Conservation (phyloP, 768 basidiomycete species). For the Lactifluus pinguis region DNA sequence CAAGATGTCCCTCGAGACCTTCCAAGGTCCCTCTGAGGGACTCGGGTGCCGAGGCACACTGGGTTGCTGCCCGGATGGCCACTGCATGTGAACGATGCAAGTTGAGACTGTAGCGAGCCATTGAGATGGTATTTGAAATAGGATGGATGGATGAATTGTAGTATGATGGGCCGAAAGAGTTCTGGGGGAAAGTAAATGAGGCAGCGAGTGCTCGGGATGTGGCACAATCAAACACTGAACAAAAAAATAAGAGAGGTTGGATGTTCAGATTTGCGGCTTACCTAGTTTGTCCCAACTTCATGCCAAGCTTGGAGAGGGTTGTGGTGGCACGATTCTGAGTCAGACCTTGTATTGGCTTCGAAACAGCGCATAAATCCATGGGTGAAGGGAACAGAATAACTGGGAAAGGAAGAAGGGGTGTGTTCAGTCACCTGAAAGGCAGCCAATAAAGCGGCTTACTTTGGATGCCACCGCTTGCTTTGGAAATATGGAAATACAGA, state of each 20-base stretch:
- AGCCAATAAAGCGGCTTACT: background rate
- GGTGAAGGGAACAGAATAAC: background rate
- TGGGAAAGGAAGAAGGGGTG: background rate
- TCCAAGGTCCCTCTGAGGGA: constrained; percentile 35
- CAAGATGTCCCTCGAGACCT: constrained; percentile 56
- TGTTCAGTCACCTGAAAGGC: background rate
- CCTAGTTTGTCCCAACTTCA: background rate
- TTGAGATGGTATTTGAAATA: background rate
- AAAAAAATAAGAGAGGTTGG: no score
- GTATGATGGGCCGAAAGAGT: constrained; percentile 7
- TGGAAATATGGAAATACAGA: background rate
- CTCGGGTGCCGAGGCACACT: constrained; percentile 17
- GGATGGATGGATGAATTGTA: constrained; percentile 2
- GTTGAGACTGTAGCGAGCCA: constrained; percentile 13
- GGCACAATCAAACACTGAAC: background rate
- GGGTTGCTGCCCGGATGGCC: background rate
- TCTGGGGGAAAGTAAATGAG: background rate
- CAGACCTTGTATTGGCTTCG: no score
- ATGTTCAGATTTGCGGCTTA: background rate
- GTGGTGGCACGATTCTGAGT: no score
- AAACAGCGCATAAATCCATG: background rate
- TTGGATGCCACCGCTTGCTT: constrained; percentile 3
- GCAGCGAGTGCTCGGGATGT: background rate
- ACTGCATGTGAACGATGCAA: constrained; percentile 3
- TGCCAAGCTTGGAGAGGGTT: background rate